Evolutionary conservation across 2,329 filamentous ascomycete species (phyloP), one percentile per base, ranked within the genome.

Genomic region (Didymella lethalis): DNA sequence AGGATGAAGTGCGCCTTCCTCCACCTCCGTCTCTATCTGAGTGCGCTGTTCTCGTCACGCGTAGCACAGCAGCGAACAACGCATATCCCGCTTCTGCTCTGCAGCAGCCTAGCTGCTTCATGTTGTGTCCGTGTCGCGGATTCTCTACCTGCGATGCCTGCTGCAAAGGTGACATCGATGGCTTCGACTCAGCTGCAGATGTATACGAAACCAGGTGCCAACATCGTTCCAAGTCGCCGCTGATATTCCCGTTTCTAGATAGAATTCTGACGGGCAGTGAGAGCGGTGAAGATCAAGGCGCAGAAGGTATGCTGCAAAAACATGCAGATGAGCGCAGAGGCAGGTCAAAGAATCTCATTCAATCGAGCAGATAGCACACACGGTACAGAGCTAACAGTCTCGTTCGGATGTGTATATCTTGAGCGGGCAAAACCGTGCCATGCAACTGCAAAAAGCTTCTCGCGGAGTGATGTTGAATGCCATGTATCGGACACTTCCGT

Each of bases 141-240:
- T 48, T 59, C 34, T 16, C 18, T 11, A 12, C 14, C 43, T 41
- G 23, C 32, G 29, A 10, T 23, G 28, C 25, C 32, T 23, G 20
- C 48, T 50, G 31, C 31, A 23, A 20, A 46, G 23, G 49, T 50
- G 40, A 25, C 26, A 54, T 48, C 20, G 31, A 53, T 32, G 56
- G 50, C 40, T 32, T 54, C 20, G 36, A 23, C 36, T 20, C 3
- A 18, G 31, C 26, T 54, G 40, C 56, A 46, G 40, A 29, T 43
- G 12, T 44, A 41, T 54, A 51, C 56, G 4, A 54, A 40, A 7
- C 23, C 25, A 8, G 16, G 44, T 44, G 28, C 44, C 45, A 31
- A 49, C 32, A 16, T 14, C 41, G 56, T 59, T 47, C 54, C 56
- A 59, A 18, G 20, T 47, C 40, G 34, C 41, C 50, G 50, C 40